Base-by-base conservation (phyloP, 2,329 filamentous ascomycete species). In the Pyricularia grisea region DNA sequence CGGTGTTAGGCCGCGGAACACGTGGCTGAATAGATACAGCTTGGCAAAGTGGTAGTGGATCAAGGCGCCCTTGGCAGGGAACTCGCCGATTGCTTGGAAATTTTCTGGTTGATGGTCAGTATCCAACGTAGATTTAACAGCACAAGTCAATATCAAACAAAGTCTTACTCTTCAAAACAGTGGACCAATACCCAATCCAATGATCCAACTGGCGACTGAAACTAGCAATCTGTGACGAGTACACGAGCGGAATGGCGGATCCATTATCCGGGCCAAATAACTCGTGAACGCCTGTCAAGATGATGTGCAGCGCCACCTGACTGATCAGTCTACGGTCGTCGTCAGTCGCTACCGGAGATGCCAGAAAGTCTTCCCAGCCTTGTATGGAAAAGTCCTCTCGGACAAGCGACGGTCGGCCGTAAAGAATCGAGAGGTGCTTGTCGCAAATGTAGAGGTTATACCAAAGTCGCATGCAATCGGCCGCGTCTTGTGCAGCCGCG, bases 391-490 rank as follows among this genome's bases (percentile, higher is more conserved):
- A 76, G 68, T 89, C 85, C 67, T 88, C 86, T 31, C 85, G 83
- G 0, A 88, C 84, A 10, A 88, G 83, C 0, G 85, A 83, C 1
- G 85, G 84, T 2, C 87, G 80, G 2, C 86, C 85, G 68, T 89
- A 88, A 0, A 88, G 78, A 27, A 88, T 88, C 23, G 85, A 87
- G 2, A 88, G 82, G 72, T 88, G 86, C 70, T 87, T 85, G 69
- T 88, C 86, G 71, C 86, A 88, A 7, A 88, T 84, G 70, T 87
- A 88, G 1, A 87, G 77, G 36, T 87, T 76, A 72, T 88, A 89
- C 87, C 87, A 89, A 14, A 89, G 76, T 25, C 87, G 80, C 4
- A 87, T 81, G 50, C 83, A 82, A 69, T 88, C 85, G 69, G 81
- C 79, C 0, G 81, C 81, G 63, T 84, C 81, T 14, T 80, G 78